Conservation (phyloP, 2,329 filamentous ascomycete genomes). For the Davidsoniella neocaledoniae region DNA sequence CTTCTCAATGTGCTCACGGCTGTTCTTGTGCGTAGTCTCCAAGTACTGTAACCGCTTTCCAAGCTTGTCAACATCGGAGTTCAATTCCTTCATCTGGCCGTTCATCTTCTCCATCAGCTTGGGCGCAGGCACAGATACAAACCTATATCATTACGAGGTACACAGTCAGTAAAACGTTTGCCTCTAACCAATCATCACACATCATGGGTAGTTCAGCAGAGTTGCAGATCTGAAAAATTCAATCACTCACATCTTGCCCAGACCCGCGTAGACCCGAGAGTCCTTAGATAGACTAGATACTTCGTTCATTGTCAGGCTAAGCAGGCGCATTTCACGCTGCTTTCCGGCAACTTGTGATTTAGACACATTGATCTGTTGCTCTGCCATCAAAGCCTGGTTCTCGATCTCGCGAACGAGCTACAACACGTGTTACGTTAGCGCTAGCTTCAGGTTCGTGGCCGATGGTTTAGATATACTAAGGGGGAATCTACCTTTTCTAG, state of each 20-base stretch:
- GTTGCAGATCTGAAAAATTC: not conserved
- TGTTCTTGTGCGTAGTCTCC: conserved; percentile 91
- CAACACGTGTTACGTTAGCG: conserved; percentile 10
- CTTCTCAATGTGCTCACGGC: conserved; percentile 75
- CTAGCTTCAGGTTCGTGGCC: not conserved
- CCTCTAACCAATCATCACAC: conserved; percentile 5
- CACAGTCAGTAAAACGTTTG: conserved; percentile 3
- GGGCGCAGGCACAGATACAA: conserved; percentile 59
- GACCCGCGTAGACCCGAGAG: conserved; percentile 79
- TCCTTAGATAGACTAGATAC: conserved; percentile 56
- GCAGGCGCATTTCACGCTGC: conserved; percentile 73
- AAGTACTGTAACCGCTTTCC: conserved; percentile 84
- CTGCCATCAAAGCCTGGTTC: conserved; percentile 68
- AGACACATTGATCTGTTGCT: conserved; percentile 81
- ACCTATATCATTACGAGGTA: conserved; percentile 41
- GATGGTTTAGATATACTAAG: not conserved
- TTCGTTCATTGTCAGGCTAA: conserved; percentile 75
- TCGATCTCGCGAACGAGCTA: conserved; percentile 90
- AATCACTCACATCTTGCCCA: conserved; percentile 76
- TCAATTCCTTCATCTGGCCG: conserved; percentile 55
- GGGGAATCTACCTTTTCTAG: conserved; percentile 63
- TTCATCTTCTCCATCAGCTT: conserved; percentile 62
- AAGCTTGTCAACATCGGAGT: conserved; percentile 62
- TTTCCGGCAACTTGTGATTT: conserved; percentile 71
- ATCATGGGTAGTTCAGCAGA: too few species aligned